Conservation (phyloP, 2,329 filamentous ascomycete species). For the Corynespora cassiicola region DNA sequence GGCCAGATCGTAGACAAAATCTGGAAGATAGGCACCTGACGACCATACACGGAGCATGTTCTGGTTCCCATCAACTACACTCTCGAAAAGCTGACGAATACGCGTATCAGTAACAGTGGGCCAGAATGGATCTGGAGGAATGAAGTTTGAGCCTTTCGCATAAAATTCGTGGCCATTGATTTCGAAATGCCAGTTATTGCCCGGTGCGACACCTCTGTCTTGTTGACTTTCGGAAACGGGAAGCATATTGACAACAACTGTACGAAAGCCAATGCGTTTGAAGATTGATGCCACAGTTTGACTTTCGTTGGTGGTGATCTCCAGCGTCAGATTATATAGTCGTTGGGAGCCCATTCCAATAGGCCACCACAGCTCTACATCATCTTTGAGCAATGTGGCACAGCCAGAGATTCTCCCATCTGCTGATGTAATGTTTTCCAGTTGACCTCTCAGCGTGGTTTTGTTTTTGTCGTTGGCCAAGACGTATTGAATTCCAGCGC, state of each 20-base stretch:
- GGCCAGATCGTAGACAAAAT: constrained; percentile 69
- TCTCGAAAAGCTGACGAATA: constrained; percentile 61
- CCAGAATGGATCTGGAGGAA: constrained; percentile 69
- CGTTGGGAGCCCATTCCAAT: constrained; percentile 62
- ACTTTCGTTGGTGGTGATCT: constrained; percentile 48
- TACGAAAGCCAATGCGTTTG: constrained; percentile 66
- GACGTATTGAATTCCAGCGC: constrained; percentile 54
- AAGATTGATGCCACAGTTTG: constrained; percentile 52
- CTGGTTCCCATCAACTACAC: constrained; percentile 64
- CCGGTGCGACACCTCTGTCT: constrained; percentile 61
- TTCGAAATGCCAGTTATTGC: constrained; percentile 70
- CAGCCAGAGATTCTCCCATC: constrained; percentile 57
- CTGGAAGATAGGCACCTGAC: constrained; percentile 65
- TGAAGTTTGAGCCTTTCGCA: constrained; percentile 69
- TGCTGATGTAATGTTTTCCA: constrained; percentile 50
- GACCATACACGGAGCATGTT: constrained; percentile 71
- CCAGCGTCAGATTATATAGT: constrained; percentile 63
- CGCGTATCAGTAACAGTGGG: constrained; percentile 61
- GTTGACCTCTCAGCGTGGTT: constrained; percentile 44
- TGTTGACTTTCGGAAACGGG: constrained; percentile 62
- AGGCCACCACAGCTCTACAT: constrained; percentile 68
- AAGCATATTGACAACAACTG: constrained; percentile 65
- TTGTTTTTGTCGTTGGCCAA: constrained; percentile 54
- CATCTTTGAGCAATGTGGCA: constrained; percentile 49
- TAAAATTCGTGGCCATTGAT: constrained; percentile 70